Conservation (phyloP, 2,329 filamentous ascomycete species). For the Colletotrichum lini region DNA sequence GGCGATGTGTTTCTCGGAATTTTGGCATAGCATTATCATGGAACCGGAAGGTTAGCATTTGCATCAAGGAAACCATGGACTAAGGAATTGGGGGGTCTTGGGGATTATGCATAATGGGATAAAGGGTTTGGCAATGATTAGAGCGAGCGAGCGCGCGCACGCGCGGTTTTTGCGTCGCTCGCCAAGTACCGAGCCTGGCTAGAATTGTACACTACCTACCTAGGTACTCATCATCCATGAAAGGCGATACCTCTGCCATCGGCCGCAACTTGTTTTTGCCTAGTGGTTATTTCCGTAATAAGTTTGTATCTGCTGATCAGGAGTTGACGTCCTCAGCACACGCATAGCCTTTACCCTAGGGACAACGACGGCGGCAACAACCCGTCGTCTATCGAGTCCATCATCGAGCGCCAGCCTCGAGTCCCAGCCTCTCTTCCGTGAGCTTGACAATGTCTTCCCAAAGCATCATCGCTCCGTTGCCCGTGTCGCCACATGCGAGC, state of each 20-base stretch:
- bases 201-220: slow-evolving; percentile 28
- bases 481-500: slow-evolving; percentile 88
- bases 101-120: slow-evolving; percentile 24
- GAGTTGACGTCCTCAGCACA: no score
- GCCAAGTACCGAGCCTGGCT: slow-evolving; percentile 4
- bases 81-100: slow-evolving; percentile 7
- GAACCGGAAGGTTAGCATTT: slow-evolving; percentile 27
- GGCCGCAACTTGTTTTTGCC: neutral
- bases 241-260: slow-evolving; percentile 16
- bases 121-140: slow-evolving; percentile 1
- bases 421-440: slow-evolving; percentile 68
- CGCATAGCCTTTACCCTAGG: no score
- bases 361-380: no score
- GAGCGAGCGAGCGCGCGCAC: neutral
- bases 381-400: neutral
- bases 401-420: slow-evolving; percentile 3
- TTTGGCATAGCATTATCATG: slow-evolving; percentile 36
- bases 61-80: slow-evolving; percentile 28
- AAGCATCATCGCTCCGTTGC: slow-evolving; percentile 85
- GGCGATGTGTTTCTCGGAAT: neutral
- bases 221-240: slow-evolving; percentile 6
- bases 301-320: no score
- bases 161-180: neutral
- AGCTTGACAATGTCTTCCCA: slow-evolving; percentile 81
- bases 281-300: neutral